Base-by-base conservation (phyloP, 2,329 filamentous ascomycete species). In the Fusarium nurragi region DNA sequence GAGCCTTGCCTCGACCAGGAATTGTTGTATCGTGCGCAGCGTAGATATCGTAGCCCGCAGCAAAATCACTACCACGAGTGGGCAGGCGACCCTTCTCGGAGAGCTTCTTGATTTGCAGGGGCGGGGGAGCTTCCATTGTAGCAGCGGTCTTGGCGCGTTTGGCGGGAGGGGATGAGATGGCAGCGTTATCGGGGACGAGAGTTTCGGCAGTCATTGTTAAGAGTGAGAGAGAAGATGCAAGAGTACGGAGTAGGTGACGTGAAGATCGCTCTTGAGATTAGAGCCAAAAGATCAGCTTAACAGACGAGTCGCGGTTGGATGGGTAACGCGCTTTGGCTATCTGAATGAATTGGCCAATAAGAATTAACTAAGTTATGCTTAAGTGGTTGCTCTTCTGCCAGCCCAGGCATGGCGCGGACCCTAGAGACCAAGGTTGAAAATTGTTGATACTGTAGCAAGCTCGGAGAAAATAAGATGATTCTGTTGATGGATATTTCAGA, bases 11-110 rank as follows among this genome's bases (percentile, higher is more conserved):
- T 60, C 92, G 85, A 3, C 91, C 88, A 0, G 94, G 94, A 54
- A 99, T 89, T 3, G 86, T 85, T 5, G 89, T 90, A 34, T 90
- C 86, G 73, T 87, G 87, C 4, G 93, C 86, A 48, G 88, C 90
- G 79, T 97, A 98, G 57, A 99, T 76, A 78, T 99, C 95, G 80
- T 98, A 98, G 32, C 95, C 95, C 2, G 95, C 95, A 1, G 95
- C 92, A 74, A 92, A 94, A 49, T 89, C 90, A 68, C 92, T 96
- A 68, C 95, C 95, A 53, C 94, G 89, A 0, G 93, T 98, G 12
- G 95, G 95, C 22, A 94, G 84, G 43, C 85, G 86, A n/a, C 90
- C 95, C 65, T 90, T 88, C 34, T 88, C 82, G 10, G 90, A 90
- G 58, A 98, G 89, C 78, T 96, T 93, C 84, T 97, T 94, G 79